Percentiles rank a stretch among this genome's conserved stretches.
These are phyloP conservation scores for Heteromeles arbutifolia DNA, from an alignment of 306 rosid genomes.

Conservation along the genomic window DNA sequence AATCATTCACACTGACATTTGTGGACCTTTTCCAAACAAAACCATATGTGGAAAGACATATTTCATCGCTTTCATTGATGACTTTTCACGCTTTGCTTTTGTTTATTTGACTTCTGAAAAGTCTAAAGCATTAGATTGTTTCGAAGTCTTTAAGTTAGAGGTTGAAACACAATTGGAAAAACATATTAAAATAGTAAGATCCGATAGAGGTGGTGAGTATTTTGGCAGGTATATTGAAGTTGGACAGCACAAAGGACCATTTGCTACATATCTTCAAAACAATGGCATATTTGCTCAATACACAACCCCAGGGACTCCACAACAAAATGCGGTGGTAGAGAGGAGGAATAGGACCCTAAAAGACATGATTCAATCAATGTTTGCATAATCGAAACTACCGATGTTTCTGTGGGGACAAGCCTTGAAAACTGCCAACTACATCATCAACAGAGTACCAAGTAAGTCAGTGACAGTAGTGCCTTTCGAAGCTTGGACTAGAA, in stretches of 20 bases:
- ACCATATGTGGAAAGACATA: no score
- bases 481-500: neutral
- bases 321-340: neutral
- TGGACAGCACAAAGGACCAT: neutral
- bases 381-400: rapidly evolving
- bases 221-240: neutral
- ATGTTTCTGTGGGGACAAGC: neutral
- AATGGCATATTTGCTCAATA: no score
- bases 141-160: no score
- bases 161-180: neutral
- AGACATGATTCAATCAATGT: neutral
- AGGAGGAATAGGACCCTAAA: neutral
- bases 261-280: neutral
- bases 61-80: neutral
- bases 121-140: neutral
- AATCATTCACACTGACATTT: no score
- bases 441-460: neutral
- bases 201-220: neutral
- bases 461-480: neutral
- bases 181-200: no score
- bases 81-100: neutral
- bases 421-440: no score
- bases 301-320: neutral
- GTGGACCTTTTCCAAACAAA: no score
- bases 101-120: no score